These are phyloP conservation scores for Sporopachydermia lactativora DNA, from an alignment of 805 yeast species.

Conservation along the genomic window DNA sequence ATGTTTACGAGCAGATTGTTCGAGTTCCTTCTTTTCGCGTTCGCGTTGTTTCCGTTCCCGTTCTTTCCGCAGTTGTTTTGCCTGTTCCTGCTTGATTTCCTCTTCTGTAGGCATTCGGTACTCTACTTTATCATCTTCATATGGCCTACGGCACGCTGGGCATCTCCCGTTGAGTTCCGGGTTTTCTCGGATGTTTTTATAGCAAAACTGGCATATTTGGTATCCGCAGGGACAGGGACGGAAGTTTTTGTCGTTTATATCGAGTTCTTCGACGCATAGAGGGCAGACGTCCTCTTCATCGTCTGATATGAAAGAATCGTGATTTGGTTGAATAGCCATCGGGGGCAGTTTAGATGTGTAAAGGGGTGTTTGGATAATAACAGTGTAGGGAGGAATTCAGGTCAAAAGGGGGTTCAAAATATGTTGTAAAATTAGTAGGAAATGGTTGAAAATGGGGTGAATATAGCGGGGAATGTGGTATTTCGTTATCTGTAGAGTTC, in stretches of 20 bases:
- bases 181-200: constrained; percentile 88
- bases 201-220: constrained; percentile 96
- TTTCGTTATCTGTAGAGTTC: no score
- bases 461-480: no score
- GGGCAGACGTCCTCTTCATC: constrained; percentile 80
- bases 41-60: constrained; percentile 74
- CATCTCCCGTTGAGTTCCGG: constrained; percentile 93
- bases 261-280: constrained; percentile 95
- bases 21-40: constrained; percentile 84
- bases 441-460: no score
- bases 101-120: constrained; percentile 74
- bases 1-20: constrained; percentile 68
- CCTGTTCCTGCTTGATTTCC: constrained; percentile 69
- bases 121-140: constrained; percentile 87
- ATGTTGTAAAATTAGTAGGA: no score
- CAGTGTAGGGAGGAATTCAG: no score
- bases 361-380: no score
- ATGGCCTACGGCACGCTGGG: constrained; percentile 92
- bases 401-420: no score
- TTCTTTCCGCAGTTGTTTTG: constrained; percentile 68
- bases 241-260: constrained; percentile 87
- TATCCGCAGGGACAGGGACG: constrained; percentile 99
- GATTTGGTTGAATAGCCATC: background rate
- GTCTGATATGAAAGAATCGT: constrained; percentile 54
- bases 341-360: no score